Conservation (phyloP, 306 rosid species). For the Sicyos edulis region DNA sequence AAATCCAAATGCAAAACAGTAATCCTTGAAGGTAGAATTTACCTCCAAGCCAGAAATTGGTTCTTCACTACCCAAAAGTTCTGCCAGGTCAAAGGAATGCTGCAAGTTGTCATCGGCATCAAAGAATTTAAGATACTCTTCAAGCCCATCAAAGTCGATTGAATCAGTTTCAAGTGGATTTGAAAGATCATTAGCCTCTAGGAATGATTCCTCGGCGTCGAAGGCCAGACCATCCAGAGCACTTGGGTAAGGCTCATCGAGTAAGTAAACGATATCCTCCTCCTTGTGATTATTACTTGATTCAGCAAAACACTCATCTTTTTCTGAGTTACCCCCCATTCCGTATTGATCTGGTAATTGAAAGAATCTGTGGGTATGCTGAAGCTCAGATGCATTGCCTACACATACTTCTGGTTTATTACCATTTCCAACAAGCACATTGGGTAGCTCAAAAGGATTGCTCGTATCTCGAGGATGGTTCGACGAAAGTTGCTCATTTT, state of each 20-base stretch:
- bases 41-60: conserved; percentile 41
- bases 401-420: no score
- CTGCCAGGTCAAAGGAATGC: conserved; percentile 46
- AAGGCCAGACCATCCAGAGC: conserved; percentile 20
- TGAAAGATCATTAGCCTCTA: conserved; percentile 60
- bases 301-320: conserved; percentile 21
- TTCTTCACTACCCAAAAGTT: conserved; percentile 33
- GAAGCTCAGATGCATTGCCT: no score
- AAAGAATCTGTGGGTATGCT: no score
- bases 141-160: conserved; percentile 35
- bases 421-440: no score
- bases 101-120: conserved; percentile 39
- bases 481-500: no score
- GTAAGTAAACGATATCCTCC: conserved; percentile 21
- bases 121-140: conserved; percentile 43
- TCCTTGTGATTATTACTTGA: conserved; percentile 20
- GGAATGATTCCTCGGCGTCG: conserved; percentile 36
- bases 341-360: no score
- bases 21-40: not conserved
- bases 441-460: no score
- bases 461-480: no score
- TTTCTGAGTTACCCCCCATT: no score
- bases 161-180: conserved; percentile 31
- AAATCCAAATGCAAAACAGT: not conserved
- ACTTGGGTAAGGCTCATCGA: conserved; percentile 29